Evolutionary conservation across 2,329 filamentous ascomycete species (phyloP).

Genomic region (Beauveria sp.): DNA sequence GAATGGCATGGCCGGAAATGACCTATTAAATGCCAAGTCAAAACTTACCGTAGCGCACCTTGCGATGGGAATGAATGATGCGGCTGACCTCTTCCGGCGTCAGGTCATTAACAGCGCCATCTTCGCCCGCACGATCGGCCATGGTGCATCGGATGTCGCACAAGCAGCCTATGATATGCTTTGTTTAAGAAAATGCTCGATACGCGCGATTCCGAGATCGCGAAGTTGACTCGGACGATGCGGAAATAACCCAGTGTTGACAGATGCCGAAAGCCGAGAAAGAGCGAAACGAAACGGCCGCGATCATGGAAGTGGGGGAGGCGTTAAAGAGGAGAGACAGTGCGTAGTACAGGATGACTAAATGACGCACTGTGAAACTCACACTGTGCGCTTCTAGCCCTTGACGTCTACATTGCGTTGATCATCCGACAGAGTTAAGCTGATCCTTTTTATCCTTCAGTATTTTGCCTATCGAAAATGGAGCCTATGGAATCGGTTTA

Average conservation of each 20-base stretch:
- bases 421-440: background rate
- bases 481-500: background rate
- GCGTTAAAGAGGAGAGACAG: background rate
- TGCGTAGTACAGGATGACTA: background rate
- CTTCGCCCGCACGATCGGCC: slow-evolving; percentile 38
- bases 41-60: slow-evolving; percentile 58
- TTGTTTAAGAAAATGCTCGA: background rate
- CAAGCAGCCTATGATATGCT: background rate
- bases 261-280: slow-evolving; percentile 31
- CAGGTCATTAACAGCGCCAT: slow-evolving; percentile 45
- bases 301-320: background rate
- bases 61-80: slow-evolving; percentile 62
- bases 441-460: background rate
- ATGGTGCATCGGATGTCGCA: slow-evolving; percentile 23
- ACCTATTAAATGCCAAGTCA: background rate
- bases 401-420: too few relatives aligned
- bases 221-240: slow-evolving; percentile 12
- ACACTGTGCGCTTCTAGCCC: background rate
- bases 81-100: slow-evolving; percentile 59
- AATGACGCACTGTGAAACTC: background rate
- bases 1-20: background rate
- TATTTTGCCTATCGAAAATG: too few relatives aligned
- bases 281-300: slow-evolving; percentile 2
- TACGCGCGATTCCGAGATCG: slow-evolving; percentile 18
- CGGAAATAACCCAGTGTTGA: slow-evolving; percentile 19